Evolutionary conservation across 768 basidiomycete genomes (phyloP), one percentile per base, ranked within the genome.

Genomic region (Suillus luteus): DNA sequence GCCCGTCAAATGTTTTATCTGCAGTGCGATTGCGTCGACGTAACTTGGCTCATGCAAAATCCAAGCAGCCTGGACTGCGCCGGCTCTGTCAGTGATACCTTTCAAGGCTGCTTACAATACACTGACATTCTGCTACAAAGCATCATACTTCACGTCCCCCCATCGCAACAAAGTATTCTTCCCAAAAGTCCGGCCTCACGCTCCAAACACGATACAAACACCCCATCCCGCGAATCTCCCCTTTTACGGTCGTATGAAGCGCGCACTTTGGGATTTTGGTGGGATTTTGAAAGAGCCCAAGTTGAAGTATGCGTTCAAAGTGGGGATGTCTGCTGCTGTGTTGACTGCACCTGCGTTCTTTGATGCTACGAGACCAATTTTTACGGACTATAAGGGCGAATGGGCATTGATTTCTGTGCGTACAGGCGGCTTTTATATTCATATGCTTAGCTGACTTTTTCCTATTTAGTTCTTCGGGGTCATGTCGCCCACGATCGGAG

Each of bases 381-480:
- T 97, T 70, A 80, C 92, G 49, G 84, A 88, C 55, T 95, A 90
- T 69, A 85, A 88, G 69, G 96, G 96, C 41, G 95, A 98, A 77
- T 99, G 96, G 96, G 95, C 95, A 1, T 78, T 99, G 71, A 92
- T 99, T 60, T 95, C 95, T 52, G 94, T 92, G 65, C 71, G 85
- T 79, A 35, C 41, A 48, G 17, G 19, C 15, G 14, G 10, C 14
- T 41, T 3, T 1, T 57, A 65, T 62, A 68, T 67, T 69, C 4
- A 4, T 61, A 41, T 22, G 17, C 10, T 35, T 65, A 65, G 46
- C 55, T 66, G 58, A 62, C 43, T 10, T 33, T 38, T 61, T 59
- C 62, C 41, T 44, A 48, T 38, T 3, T 61, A 91, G 90, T 93
- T 89, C 76, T 92, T 95, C 68, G 86, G 91, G n/a, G 92, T 95